A percentile compares a stretch with the other conserved stretches of the same genome.
phyloP scores from a whole-genome alignment of 257 asterid species.

The Nicotiana otophora region DNA sequence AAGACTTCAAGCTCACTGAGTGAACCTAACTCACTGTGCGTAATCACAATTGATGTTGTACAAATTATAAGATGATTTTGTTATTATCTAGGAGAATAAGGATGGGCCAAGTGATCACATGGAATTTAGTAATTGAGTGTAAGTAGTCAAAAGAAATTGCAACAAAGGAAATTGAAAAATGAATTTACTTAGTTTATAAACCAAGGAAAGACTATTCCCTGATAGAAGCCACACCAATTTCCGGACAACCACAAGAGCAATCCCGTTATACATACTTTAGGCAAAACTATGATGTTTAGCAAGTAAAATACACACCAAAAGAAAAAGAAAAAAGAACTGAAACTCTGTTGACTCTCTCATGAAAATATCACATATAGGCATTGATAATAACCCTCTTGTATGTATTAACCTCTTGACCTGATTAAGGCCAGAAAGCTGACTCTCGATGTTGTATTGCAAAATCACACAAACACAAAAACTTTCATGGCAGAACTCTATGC shows the following conservation, averaged over 20 bases:
- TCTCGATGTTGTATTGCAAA: neutral
- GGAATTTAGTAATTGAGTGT: neutral
- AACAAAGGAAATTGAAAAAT: neutral
- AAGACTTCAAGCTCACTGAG: too few relatives aligned
- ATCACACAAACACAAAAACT: neutral
- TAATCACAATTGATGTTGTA: neutral
- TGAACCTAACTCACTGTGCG: too few relatives aligned
- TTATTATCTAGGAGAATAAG: too few relatives aligned
- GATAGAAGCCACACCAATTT: neutral
- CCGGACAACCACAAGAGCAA: constrained; percentile 1
- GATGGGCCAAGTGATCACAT: too few relatives aligned
- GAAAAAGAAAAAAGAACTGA: neutral
- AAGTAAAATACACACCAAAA: neutral
- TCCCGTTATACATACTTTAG: neutral
- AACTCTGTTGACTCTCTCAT: neutral
- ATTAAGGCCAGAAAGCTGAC: neutral
- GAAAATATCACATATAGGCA: neutral
- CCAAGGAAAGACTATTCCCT: neutral
- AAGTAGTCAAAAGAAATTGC: neutral
- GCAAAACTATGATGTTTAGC: neutral
- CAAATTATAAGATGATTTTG: too few relatives aligned
- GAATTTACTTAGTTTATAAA: neutral
- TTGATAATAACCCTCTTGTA: neutral
- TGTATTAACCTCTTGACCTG: neutral
- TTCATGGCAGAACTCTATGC: constrained; percentile 2